Conservation (phyloP, 2,329 filamentous ascomycete species). For the Fusarium mexicanum region DNA sequence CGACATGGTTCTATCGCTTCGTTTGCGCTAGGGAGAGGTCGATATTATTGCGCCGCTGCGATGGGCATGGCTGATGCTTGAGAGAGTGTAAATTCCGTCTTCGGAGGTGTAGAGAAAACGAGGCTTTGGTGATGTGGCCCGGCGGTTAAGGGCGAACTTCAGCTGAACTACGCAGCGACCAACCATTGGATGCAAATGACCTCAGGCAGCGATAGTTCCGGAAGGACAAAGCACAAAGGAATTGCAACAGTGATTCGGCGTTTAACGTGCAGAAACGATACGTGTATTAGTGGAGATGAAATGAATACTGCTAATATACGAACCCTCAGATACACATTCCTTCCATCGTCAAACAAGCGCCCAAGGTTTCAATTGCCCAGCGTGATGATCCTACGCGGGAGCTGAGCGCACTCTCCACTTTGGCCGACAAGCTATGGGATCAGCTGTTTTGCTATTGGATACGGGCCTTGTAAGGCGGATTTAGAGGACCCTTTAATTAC, state of each 20-base stretch:
- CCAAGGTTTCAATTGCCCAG: constrained; percentile 22
- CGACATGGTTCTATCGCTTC: constrained; percentile 39
- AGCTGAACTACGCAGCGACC: constrained; percentile 22
- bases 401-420: constrained; percentile 27
- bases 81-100: background rate
- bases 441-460: constrained; percentile 13
- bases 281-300: background rate
- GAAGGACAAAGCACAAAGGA: constrained; percentile 15
- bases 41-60: constrained; percentile 25
- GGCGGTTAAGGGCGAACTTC: constrained; percentile 20
- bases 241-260: background rate
- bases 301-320: background rate
- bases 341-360: constrained; percentile 15
- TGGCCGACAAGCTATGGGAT: constrained; percentile 16
- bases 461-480: constrained; percentile 27
- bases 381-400: constrained; percentile 15
- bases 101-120: constrained; percentile 3
- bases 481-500: constrained; percentile 36
- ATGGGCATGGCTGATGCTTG: constrained; percentile 20
- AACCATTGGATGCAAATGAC: constrained; percentile 20
- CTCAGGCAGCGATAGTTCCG: constrained; percentile 10
- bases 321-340: constrained; percentile 10
- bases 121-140: constrained; percentile 24
- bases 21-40: background rate
- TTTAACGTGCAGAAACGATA: background rate